Percentiles rank a stretch among this genome's conserved stretches.
Conservation (phyloP, 345 rosid species). For the Mangifera indica region DNA sequence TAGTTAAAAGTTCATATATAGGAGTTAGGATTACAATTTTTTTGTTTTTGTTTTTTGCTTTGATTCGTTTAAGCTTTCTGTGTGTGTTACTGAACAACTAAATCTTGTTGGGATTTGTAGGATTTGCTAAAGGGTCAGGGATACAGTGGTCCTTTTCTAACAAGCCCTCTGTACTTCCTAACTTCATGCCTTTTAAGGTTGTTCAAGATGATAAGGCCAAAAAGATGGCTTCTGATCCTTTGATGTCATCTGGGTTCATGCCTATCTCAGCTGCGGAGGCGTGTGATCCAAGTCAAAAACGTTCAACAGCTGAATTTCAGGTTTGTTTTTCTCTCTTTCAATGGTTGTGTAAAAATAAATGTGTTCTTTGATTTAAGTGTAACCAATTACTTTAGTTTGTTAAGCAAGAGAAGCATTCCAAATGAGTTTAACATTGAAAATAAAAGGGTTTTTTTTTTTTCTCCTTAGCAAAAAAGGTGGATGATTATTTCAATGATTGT, state of each 20-base stretch:
- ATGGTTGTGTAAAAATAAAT: background rate
- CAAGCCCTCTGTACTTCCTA: slow-evolving; percentile 43
- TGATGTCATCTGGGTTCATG: slow-evolving; percentile 32
- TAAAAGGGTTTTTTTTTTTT: background rate
- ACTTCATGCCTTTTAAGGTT: slow-evolving; percentile 39
- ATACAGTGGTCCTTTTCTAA: slow-evolving; percentile 53
- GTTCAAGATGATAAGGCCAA: slow-evolving; percentile 39
- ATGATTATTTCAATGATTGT: background rate
- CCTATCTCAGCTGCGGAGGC: slow-evolving; percentile 30
- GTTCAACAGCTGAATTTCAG: slow-evolving; percentile 33
- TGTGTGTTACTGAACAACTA: slow-evolving; percentile 7
- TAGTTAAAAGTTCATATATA: no score
- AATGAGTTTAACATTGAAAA: background rate
- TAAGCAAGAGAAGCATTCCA: background rate
- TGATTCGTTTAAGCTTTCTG: background rate
- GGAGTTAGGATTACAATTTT: no score
- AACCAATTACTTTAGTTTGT: background rate
- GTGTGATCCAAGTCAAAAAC: slow-evolving; percentile 19
- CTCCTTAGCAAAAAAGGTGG: background rate
- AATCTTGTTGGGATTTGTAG: slow-evolving; percentile 20
- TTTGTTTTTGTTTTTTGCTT: no score
- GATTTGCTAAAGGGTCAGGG: slow-evolving; percentile 37
- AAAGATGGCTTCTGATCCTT: slow-evolving; percentile 31
- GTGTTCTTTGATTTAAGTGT: no score
- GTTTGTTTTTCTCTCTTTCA: slow-evolving; percentile 20